Evolutionary conservation across 2,329 filamentous ascomycete genomes (phyloP), one percentile per base, ranked within the genome.

Genomic region (Cryphonectria radicalis): DNA sequence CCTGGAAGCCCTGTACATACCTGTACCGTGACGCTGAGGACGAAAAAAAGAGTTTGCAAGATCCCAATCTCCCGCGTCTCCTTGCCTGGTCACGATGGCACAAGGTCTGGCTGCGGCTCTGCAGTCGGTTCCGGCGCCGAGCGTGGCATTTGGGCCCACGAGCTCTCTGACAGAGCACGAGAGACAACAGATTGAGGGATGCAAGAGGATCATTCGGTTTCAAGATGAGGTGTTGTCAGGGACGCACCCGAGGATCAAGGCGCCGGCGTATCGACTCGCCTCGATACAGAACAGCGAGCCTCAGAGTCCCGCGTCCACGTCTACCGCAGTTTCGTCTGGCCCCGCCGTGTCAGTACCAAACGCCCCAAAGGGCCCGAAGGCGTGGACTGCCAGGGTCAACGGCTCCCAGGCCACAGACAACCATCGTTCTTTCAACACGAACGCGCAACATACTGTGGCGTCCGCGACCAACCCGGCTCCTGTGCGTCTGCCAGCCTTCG

Each of bases 221-320:
- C 91, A 91, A 81, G 92, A 97, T 84, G 87, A 90, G 76, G 88
- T 98, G 76, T 85, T 96, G 79, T 89, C 93, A 80, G 94, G 95
- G 78, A 90, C 87, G 76, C 92, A 95, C 78, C 86, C 89, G 66
- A 86, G 83, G 76, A 86, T 91, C 81, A 90, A 89, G 79, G 79
- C 86, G 46, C 85, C 86, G 71, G 76, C 82, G 70, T 82, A 84
- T 78, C 76, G 84, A 73, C 77, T 76, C 73, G 76, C 73, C 72
- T 74, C 75, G 60, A 76, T 75, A 60, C 69, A 68, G 72, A 66
- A 63, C 70, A 70, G 67, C 46, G 66, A 68, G 35, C 50, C 72
- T 67, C 73, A 66, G 76, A 78, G 71, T 74, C 75, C 69, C 63
- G 74, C 60, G 64, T 72, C 69, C 37, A 62, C 73, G 65, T 73